A percentile compares a stretch with the other conserved stretches of the same genome.
Conservation (phyloP, 768 basidiomycete genomes). For the Pholiota microspora region DNA sequence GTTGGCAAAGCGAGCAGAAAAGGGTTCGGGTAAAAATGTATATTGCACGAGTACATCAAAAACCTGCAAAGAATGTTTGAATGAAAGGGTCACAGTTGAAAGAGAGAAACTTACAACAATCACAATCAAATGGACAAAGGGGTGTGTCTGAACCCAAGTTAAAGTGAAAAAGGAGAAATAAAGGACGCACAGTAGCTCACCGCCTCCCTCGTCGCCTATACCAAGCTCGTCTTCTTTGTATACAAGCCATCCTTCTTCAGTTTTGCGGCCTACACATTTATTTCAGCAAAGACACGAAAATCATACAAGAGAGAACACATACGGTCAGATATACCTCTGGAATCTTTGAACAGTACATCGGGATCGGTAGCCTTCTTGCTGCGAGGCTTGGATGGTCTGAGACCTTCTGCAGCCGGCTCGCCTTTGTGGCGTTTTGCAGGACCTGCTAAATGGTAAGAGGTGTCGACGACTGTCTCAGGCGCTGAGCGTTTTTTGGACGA, state of each 20-base stretch:
- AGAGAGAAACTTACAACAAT: slow-evolving; percentile 65
- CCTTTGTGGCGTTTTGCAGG: slow-evolving; percentile 38
- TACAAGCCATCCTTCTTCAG: slow-evolving; percentile 76
- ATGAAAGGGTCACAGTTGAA: not conserved
- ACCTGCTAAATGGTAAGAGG: slow-evolving; percentile 39
- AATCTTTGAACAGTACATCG: slow-evolving; percentile 56
- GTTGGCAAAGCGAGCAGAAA: not conserved
- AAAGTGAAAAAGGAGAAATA: slow-evolving; percentile 21
- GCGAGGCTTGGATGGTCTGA: slow-evolving; percentile 7
- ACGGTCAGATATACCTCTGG: slow-evolving; percentile 73
- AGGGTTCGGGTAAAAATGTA: not conserved
- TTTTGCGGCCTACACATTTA: slow-evolving; percentile 57
- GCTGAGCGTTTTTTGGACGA: slow-evolving; percentile 35
- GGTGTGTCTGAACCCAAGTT: slow-evolving; percentile 60
- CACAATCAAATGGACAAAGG: slow-evolving; percentile 85
- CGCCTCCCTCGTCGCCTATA: slow-evolving; percentile 65
- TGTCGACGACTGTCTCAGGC: slow-evolving; percentile 67
- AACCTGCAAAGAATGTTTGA: slow-evolving; percentile 14
- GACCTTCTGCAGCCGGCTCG: slow-evolving; percentile 12
- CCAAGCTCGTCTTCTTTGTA: slow-evolving; percentile 86
- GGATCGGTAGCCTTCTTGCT: slow-evolving; percentile 6
- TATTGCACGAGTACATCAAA: slow-evolving; percentile 18
- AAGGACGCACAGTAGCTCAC: slow-evolving; percentile 37
- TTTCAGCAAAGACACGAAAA: not conserved
- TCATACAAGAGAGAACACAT: slow-evolving; percentile 27